These are phyloP conservation scores for Penicillium lagena DNA, from an alignment of 495 filamentous ascomycete genomes.

Conservation along the genomic window DNA sequence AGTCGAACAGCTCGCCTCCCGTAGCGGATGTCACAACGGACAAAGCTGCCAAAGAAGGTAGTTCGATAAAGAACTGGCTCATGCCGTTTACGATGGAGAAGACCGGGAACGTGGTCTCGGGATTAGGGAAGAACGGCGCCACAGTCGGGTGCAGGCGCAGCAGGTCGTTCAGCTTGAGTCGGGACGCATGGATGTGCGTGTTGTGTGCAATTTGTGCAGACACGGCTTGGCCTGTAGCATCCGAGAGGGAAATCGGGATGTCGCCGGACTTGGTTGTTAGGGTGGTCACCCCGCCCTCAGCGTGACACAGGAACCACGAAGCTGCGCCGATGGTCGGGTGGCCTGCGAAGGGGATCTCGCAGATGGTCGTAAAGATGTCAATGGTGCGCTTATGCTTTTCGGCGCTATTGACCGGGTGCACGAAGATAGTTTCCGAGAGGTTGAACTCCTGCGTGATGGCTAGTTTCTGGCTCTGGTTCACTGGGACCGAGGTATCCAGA, in stretches of 20 bases:
- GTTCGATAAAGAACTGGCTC: conserved; percentile 56
- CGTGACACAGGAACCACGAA: conserved; percentile 40
- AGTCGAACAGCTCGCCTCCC: conserved; percentile 13
- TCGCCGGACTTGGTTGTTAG: conserved; percentile 60
- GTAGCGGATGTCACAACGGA: conserved; percentile 19
- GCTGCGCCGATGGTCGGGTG: conserved; percentile 72
- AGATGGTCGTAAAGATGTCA: conserved; percentile 62
- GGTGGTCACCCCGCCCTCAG: conserved; percentile 25
- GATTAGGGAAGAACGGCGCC: conserved; percentile 12
- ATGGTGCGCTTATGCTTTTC: conserved; percentile 34
- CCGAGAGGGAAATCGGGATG: conserved; percentile 38
- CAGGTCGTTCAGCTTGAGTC: conserved; percentile 20
- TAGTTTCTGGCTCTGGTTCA: conserved; percentile 37
- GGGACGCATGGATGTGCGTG: conserved; percentile 51
- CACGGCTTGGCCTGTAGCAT: conserved; percentile 19
- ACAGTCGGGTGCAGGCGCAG: conserved; percentile 25
- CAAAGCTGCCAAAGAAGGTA: conserved; percentile 37
- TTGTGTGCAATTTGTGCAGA: conserved; percentile 58
- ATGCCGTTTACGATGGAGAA: conserved; percentile 51
- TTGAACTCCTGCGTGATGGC: conserved; percentile 74
- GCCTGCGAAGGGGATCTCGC: conserved; percentile 68
- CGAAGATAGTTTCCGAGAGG: conserved; percentile 76
- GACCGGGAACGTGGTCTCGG: conserved; percentile 14
- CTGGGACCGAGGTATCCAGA: conserved; percentile 14
- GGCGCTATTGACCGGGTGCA: conserved; percentile 35